Base-by-base conservation (phyloP, 352 stramenopile genomes). In the Detonula confervacea region DNA sequence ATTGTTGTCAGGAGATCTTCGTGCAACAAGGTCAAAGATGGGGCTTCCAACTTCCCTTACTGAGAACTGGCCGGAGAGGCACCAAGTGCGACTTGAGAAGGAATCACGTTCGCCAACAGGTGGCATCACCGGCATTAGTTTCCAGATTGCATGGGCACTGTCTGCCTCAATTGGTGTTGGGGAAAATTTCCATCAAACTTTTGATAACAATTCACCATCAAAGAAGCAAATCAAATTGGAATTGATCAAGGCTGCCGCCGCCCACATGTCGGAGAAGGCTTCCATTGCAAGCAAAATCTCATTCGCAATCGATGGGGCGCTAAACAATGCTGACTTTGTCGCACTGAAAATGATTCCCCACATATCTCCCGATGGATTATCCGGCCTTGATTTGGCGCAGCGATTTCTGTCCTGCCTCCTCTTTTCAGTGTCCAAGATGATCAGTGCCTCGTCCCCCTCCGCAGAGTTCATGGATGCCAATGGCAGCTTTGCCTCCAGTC, bases 281-380 rank as follows among this genome's bases (percentile, higher is more conserved):
- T 59, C 39, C 22, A 69, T 80, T 46, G n/a, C 63, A 39, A 8
- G 24, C 12, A 52, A 20, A 2, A 81, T 86, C 5, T 68, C 54
- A 27, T 64, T 35, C 24, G 37, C 66, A 12, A 80, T 86, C 44
- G 78, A 86, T 42, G 44, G 39, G 42, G 62, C 60, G 12, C 60
- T 86, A 7, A 39, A 77, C 27, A 73, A 80, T 59, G 78, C 67
- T 14, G 73, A 86, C 35, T 86, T 73, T 52, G 54, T 83, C 16
- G 64, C 59, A 46, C 25, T 78, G 30, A 86, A 83, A 65, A 37
- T 86, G n/a, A 59, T 82, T 20, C 73, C 78, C 6, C 39, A 80
- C 35, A 66, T 83, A 42, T 42, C 33, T 5, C 57, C 33, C 18
- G 60, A 29, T 22, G 57, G 52, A 52, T 20, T 35, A 35, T 62